A percentile compares a stretch with the other conserved stretches of the same genome.
Conservation (phyloP, 2,329 filamentous ascomycete genomes). For the Xylariomycetidae sp. region DNA sequence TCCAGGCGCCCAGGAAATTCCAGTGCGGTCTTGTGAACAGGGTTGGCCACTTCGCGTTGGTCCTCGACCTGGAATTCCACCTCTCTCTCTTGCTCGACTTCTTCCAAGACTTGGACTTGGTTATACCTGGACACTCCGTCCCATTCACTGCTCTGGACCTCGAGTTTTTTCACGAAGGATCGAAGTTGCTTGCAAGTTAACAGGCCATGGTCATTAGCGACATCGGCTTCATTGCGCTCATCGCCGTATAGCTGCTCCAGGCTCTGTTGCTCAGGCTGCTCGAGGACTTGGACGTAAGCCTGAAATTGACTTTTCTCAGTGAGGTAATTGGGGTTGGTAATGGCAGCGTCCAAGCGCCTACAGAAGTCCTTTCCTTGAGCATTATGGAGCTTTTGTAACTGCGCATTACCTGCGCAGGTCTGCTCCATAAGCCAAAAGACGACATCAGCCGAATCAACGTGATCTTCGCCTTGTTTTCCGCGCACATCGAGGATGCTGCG, state of each 20-base stretch:
- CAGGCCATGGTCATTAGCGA: no score
- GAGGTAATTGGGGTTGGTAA: constrained; percentile 37
- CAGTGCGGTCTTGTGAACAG: constrained; percentile 31
- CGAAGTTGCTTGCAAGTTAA: constrained; percentile 13
- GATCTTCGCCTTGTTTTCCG: constrained; percentile 14
- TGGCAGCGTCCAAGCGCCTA: constrained; percentile 44
- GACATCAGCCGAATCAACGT: constrained; percentile 45
- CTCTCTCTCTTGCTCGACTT: constrained; percentile 57
- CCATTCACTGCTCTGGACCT: constrained; percentile 9
- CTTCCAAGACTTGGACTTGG: constrained; percentile 37
- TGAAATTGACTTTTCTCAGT: constrained; percentile 25
- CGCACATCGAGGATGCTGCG: constrained; percentile 51
- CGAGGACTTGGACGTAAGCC: constrained; percentile 32
- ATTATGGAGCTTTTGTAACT: constrained; percentile 53
- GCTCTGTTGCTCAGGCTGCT: constrained; percentile 51
- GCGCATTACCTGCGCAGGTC: constrained; percentile 55
- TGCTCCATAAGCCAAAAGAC: constrained; percentile 58
- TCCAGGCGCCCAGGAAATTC: constrained; percentile 39
- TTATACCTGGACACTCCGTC: constrained; percentile 11
- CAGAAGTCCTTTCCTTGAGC: constrained; percentile 60
- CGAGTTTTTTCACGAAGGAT: constrained; percentile 27
- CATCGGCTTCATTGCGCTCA: constrained; percentile 11
- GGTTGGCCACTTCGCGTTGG: constrained; percentile 48
- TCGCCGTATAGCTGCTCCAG: constrained; percentile 53
- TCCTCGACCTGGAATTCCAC: constrained; percentile 55